phyloP scores from a whole-genome alignment of 1,139 yeast species.

The Fermentozyma sake region DNA sequence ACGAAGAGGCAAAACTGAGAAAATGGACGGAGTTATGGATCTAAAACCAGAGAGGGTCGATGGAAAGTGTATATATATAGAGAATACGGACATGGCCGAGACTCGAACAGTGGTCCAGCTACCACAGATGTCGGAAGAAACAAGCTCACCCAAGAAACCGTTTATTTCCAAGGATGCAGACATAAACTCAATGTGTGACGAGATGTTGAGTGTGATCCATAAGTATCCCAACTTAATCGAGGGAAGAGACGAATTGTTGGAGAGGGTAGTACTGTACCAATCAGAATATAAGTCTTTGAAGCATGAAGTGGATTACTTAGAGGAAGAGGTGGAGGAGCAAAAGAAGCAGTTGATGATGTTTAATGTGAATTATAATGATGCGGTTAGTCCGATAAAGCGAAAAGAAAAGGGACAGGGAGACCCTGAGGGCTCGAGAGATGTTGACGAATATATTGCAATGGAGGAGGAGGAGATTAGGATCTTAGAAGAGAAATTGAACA shows the following conservation, averaged over 20 bases:
- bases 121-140: conserved; percentile 8
- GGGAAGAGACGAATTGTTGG: conserved; percentile 19
- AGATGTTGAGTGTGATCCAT: conserved; percentile 17
- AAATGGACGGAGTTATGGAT: conserved; percentile 9
- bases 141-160: conserved; percentile 4
- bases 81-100: conserved; percentile 17
- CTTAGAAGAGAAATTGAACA: conserved; percentile 26
- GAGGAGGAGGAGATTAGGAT: conserved; percentile 33
- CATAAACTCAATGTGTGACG: conserved; percentile 17
- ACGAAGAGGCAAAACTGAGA: conserved; percentile 3
- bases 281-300: conserved; percentile 17
- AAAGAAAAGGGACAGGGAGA: conserved; percentile 20
- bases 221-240: conserved; percentile 28
- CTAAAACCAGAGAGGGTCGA: conserved; percentile 32
- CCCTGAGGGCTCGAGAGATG: conserved; percentile 21
- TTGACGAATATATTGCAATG: conserved; percentile 27
- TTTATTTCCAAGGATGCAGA: conserved; percentile 4
- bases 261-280: conserved; percentile 17
- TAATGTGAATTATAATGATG: conserved; percentile 22
- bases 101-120: conserved; percentile 9
- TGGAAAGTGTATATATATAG: conserved; percentile 29
- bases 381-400: conserved; percentile 16
- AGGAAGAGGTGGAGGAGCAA: conserved; percentile 25
- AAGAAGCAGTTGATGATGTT: conserved; percentile 22
- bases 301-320: conserved; percentile 26